These are phyloP conservation scores for Pinus tabuliformis DNA, from an alignment of 75 land plant species.

Conservation along the genomic window DNA sequence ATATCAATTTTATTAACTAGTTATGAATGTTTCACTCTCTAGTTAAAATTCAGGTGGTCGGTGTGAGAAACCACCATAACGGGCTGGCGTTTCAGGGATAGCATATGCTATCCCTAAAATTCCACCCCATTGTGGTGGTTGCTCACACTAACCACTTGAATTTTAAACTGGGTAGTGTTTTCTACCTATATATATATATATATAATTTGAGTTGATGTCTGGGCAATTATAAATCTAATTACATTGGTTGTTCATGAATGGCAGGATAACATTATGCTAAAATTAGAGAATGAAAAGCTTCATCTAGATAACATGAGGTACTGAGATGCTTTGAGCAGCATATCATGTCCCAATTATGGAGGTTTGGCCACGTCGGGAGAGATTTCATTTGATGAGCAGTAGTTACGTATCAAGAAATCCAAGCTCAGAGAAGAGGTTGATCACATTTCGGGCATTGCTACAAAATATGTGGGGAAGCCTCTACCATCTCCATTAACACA, in stretches of 20 bases:
- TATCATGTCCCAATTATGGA: conserved; percentile 23
- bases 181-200: no score
- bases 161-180: no score
- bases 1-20: no score
- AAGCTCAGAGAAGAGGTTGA: conserved; percentile 21
- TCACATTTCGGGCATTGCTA: conserved; percentile 12
- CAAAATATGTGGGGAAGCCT: conserved; percentile 15
- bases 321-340: conserved; percentile 15
- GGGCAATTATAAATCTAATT: no score
- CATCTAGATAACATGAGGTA: conserved; percentile 18
- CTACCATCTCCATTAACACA: background rate
- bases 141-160: no score
- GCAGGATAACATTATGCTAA: conserved; percentile 11
- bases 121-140: no score
- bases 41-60: no score
- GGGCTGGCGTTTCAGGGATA: no score
- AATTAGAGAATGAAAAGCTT: conserved; percentile 20
- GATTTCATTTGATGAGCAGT: conserved; percentile 27
- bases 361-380: conserved; percentile 19
- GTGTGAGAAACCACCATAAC: no score
- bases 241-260: conserved; percentile 1
- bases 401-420: conserved; percentile 25
- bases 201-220: no score
- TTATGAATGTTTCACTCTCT: no score
- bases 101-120: no score